Evolutionary conservation across 2,329 filamentous ascomycete genomes (phyloP).

Genomic region (Aspergillus novofumigatus): DNA sequence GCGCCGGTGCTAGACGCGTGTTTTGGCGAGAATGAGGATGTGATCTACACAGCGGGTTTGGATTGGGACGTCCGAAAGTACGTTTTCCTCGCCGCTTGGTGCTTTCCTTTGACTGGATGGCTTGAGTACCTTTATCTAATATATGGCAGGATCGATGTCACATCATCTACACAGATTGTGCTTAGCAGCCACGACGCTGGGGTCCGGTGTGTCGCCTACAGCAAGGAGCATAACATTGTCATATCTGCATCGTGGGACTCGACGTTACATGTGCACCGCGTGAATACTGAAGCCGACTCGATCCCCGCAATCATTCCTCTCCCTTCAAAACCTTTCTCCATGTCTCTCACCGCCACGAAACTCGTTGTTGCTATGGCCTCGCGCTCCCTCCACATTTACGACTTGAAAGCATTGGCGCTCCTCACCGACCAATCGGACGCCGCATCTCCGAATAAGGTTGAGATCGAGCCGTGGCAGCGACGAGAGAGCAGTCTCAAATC

Average conservation of each 20-base stretch:
- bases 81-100: slow-evolving; percentile 14
- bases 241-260: slow-evolving; percentile 92
- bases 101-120: background rate
- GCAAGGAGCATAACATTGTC: slow-evolving; percentile 68
- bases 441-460: slow-evolving; percentile 39
- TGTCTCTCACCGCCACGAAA: slow-evolving; percentile 74
- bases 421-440: slow-evolving; percentile 48
- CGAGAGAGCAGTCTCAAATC: slow-evolving; percentile 94
- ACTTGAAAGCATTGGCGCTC: slow-evolving; percentile 64
- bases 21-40: slow-evolving; percentile 77
- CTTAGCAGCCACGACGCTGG: slow-evolving; percentile 75
- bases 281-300: slow-evolving; percentile 41
- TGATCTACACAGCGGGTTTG: slow-evolving; percentile 80
- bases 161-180: slow-evolving; percentile 66
- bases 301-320: slow-evolving; percentile 64
- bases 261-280: slow-evolving; percentile 77
- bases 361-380: slow-evolving; percentile 94
- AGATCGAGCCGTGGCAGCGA: slow-evolving; percentile 80
- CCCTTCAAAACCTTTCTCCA: slow-evolving; percentile 82
- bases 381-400: slow-evolving; percentile 91
- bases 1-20: slow-evolving; percentile 88
- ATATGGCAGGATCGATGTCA: slow-evolving; percentile 60
- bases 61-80: slow-evolving; percentile 81
- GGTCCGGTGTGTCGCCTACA: slow-evolving; percentile 81
- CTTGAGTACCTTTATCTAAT: slow-evolving; percentile 5